Percentiles rank a stretch among this genome's conserved stretches.
Evolutionary conservation across 768 basidiomycete species (phyloP).

Genomic region (Phaeotremella skinneri): DNA sequence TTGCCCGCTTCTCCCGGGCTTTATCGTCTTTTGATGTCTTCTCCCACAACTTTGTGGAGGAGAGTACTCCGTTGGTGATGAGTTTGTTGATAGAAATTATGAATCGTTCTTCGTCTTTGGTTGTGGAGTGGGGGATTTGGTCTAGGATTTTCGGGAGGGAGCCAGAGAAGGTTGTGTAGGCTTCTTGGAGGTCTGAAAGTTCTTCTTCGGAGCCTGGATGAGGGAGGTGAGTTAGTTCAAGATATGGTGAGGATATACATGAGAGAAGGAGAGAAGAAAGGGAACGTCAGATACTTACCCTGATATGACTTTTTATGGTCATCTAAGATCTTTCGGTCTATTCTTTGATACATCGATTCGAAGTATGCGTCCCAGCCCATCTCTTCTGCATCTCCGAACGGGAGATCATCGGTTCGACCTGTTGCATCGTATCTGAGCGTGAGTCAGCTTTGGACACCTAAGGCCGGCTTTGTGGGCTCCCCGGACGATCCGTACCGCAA

Average conservation of each 20-base stretch:
- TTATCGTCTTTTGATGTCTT: slow-evolving; percentile 74
- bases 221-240: neutral
- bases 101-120: slow-evolving; percentile 82
- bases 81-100: slow-evolving; percentile 65
- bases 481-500: neutral
- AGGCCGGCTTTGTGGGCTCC: neutral
- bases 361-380: slow-evolving; percentile 97
- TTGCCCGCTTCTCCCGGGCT: slow-evolving; percentile 68
- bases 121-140: slow-evolving; percentile 77
- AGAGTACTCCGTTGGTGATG: slow-evolving; percentile 64
- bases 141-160: slow-evolving; percentile 78
- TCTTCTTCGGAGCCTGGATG: slow-evolving; percentile 79
- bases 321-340: slow-evolving; percentile 80
- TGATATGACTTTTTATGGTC: slow-evolving; percentile 94
- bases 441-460: too few species aligned
- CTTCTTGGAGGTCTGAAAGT: slow-evolving; percentile 68
- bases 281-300: slow-evolving; percentile 57
- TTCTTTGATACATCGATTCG: slow-evolving; percentile 78
- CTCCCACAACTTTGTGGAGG: slow-evolving; percentile 60
- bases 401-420: slow-evolving; percentile 78
- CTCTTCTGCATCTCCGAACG: slow-evolving; percentile 64
- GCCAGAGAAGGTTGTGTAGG: slow-evolving; percentile 71
- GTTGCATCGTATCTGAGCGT: slow-evolving; percentile 67
- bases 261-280: neutral
- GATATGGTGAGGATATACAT: neutral